Percentiles rank a stretch among this genome's conserved stretches.
Conservation (phyloP, 2,329 filamentous ascomycete species). For the Malbranchea zuffiana region DNA sequence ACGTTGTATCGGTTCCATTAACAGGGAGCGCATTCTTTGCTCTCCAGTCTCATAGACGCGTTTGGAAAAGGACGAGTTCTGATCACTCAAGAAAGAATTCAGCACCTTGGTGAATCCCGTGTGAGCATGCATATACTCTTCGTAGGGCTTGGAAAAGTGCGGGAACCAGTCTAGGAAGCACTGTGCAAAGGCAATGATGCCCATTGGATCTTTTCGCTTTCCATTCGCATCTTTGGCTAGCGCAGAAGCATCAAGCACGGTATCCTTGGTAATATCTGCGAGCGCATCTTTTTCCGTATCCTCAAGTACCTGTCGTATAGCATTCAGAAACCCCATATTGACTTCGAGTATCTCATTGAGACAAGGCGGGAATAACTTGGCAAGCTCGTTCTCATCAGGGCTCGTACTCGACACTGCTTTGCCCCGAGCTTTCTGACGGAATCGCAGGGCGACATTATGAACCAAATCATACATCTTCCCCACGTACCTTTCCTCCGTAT, state of each 20-base stretch:
- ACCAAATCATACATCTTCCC: slow-evolving; percentile 76
- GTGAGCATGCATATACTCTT: slow-evolving; percentile 84
- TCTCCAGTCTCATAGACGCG: slow-evolving; percentile 75
- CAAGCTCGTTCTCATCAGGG: slow-evolving; percentile 60
- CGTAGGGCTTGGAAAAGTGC: slow-evolving; percentile 79
- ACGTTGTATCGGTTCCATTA: slow-evolving; percentile 93
- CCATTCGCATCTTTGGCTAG: slow-evolving; percentile 36
- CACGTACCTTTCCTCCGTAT: slow-evolving; percentile 92
- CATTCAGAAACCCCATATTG: slow-evolving; percentile 69
- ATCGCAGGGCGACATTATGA: slow-evolving; percentile 67
- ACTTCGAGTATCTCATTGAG: slow-evolving; percentile 69
- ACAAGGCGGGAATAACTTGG: slow-evolving; percentile 68
- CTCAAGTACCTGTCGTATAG: slow-evolving; percentile 65
- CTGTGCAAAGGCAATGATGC: slow-evolving; percentile 65
- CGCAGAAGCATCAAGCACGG: slow-evolving; percentile 39
- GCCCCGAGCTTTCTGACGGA: slow-evolving; percentile 56
- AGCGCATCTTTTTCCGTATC: slow-evolving; percentile 72
- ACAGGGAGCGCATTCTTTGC: slow-evolving; percentile 75
- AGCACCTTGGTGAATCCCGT: slow-evolving; percentile 75
- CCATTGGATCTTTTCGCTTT: slow-evolving; percentile 57
- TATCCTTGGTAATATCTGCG: slow-evolving; percentile 57
- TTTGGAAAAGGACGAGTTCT: slow-evolving; percentile 71
- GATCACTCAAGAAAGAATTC: slow-evolving; percentile 62
- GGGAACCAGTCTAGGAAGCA: slow-evolving; percentile 86
- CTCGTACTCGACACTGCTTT: slow-evolving; percentile 53